Base-by-base conservation (phyloP, 257 asterid species). In the Salvia rosmarinus region DNA sequence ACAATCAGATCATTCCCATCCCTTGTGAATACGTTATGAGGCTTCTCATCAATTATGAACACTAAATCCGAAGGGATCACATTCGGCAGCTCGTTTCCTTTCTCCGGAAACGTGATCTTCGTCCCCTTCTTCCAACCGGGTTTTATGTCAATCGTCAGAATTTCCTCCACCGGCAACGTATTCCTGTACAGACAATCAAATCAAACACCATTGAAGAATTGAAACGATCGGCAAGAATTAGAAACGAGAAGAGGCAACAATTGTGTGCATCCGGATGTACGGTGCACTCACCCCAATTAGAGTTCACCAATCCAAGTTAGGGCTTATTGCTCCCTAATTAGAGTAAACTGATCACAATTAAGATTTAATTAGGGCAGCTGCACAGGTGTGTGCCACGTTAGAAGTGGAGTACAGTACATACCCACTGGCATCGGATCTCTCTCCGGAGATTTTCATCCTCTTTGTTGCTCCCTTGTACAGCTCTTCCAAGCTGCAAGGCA, bases 111-210 rank as follows among this genome's bases (percentile, higher is more conserved):
- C n/a, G 98, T 92, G 73, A 92, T 92, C 82, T 92, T 92, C 0
- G 98, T 92, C 21, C 98, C 98, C 59, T 90, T 92, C 59, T 92
- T 92, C 98, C 98, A 92, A 0, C 98, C 98, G 0, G 98, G 96
- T 70, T 88, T 90, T 52, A 92, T 83, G 17, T 87, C 88, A 4
- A 92, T 92, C 1, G 95, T 84, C 30, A 92, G 73, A 43, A 83
- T 83, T 78, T 92, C 97, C 75, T 90, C 90, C 54, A 90, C 86
- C 0, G 92, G 90, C 35, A 92, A 39, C 0, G 91, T 85, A 47
- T 77, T 88, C 89, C 97, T 91, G 97, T 49, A 12, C 63, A 25
- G 30, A 44, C 59, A 32, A 32, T 32, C 37, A 25, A 44, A 83
- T 11, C 3, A 55, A 12, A 12, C 11, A 13, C 37, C 66, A 8